Evolutionary conservation across 148 eudicot genomes (phyloP).

Genomic region (Chenopodium quinoa): DNA sequence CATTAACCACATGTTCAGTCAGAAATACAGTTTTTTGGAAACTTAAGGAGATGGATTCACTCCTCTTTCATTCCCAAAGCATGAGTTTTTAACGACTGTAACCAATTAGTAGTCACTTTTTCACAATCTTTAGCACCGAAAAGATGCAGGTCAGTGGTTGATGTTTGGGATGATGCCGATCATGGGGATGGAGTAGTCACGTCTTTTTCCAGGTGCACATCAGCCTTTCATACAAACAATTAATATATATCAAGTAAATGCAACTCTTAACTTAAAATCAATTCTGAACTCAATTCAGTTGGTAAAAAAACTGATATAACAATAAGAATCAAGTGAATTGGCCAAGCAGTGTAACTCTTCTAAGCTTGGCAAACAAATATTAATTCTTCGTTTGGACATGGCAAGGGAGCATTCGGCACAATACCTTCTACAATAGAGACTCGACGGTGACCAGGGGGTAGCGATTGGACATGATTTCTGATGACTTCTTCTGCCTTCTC

Average conservation of each 20-base stretch:
- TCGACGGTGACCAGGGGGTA: background rate
- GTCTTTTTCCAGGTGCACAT: too few species aligned
- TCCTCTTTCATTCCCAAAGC: conserved; percentile 2
- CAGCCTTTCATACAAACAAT: too few species aligned
- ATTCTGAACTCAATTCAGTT: too few species aligned
- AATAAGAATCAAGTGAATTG: too few species aligned
- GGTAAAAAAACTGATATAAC: too few species aligned
- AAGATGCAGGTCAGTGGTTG: background rate
- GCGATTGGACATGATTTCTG: background rate
- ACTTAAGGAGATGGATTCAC: background rate
- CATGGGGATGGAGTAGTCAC: too few species aligned
- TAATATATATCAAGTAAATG: too few species aligned
- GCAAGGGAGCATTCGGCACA: background rate
- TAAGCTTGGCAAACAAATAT: background rate
- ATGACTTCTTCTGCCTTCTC: background rate
- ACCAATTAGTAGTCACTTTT: conserved; percentile 4
- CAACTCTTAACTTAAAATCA: too few species aligned
- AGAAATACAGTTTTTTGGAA: too few species aligned
- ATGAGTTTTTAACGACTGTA: background rate
- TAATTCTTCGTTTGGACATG: background rate
- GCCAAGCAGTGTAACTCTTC: too few species aligned
- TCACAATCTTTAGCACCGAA: background rate
- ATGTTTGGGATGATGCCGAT: too few species aligned
- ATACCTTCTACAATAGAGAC: background rate
- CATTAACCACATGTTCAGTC: background rate